Conservation (phyloP, 2,329 filamentous ascomycete species). For the Furcasterigmium furcatum region DNA sequence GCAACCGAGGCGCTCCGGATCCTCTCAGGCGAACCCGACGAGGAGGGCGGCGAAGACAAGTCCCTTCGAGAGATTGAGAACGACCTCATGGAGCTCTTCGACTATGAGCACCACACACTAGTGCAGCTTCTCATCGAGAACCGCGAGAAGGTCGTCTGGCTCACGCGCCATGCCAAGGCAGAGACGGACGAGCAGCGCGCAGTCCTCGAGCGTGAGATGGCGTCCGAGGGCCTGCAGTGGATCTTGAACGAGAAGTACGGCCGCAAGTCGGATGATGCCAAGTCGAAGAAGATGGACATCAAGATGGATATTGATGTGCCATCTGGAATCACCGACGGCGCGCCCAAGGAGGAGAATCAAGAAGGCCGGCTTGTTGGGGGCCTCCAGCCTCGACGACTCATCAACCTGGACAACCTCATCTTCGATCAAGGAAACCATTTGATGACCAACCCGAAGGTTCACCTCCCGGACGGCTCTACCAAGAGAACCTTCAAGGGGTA, state of each 20-base stretch:
- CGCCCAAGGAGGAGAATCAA: conserved; percentile 48
- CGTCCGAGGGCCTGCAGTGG: conserved; percentile 77
- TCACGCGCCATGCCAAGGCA: conserved; percentile 79
- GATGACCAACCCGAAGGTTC: conserved; percentile 98
- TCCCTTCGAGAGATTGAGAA: conserved; percentile 93
- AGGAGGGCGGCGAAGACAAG: conserved; percentile 74
- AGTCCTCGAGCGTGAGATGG: conserved; percentile 86
- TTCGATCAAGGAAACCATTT: conserved; percentile 98
- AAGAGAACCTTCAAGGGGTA: conserved; percentile 97
- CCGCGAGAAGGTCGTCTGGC: conserved; percentile 92
- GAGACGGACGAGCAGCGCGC: conserved; percentile 75
- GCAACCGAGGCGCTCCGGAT: conserved; percentile 80
- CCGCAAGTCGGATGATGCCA: conserved; percentile 57
- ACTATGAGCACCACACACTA: conserved; percentile 92
- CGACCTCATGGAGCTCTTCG: conserved; percentile 96
- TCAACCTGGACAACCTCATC: conserved; percentile 93
- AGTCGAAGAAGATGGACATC: conserved; percentile 73
- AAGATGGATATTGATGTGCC: conserved; percentile 92
- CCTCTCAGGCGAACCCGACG: conserved; percentile 70
- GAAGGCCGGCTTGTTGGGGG: conserved; percentile 75
- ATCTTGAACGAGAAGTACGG: conserved; percentile 88
- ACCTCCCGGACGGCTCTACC: conserved; percentile 88
- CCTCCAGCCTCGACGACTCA: conserved; percentile 78
- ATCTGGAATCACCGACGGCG: conserved; percentile 37
- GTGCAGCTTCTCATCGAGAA: conserved; percentile 91